phyloP scores from a whole-genome alignment of 148 eudicot genomes.

The Diospyros lotus region DNA sequence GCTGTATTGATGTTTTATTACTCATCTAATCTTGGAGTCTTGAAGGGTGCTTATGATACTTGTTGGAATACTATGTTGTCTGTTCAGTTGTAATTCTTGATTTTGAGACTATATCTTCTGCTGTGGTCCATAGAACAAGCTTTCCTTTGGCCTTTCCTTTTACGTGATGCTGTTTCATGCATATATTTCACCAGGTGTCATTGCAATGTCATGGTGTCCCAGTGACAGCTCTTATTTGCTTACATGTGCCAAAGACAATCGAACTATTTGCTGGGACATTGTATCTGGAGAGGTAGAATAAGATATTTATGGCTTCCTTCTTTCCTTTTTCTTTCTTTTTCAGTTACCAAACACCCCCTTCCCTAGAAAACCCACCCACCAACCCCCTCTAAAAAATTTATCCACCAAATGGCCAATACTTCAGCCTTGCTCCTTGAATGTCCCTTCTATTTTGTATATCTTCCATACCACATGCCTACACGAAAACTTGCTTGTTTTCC shows the following conservation, averaged over 20 bases:
- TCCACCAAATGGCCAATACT: no score
- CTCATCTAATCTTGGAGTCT: not conserved
- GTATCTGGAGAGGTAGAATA: slow-evolving; percentile 70
- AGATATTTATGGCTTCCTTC: not conserved
- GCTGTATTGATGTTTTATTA: not conserved
- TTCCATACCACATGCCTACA: not conserved
- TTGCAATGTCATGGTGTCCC: slow-evolving; percentile 98
- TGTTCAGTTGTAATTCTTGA: not conserved
- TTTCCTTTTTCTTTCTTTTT: not conserved
- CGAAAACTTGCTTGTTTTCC: no score
- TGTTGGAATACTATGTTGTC: not conserved
- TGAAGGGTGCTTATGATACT: not conserved
- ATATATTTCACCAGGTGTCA: slow-evolving; percentile 38
- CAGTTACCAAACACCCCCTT: no score
- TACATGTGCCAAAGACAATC: slow-evolving; percentile 91
- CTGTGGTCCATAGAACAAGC: not conserved
- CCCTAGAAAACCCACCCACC: not conserved
- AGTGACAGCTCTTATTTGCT: slow-evolving; percentile 84
- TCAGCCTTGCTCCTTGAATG: not conserved
- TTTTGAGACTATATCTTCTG: not conserved
- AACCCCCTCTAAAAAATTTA: not conserved
- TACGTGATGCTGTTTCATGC: not conserved
- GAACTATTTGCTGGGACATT: slow-evolving; percentile 94
- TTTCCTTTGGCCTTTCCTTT: not conserved
- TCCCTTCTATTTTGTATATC: not conserved